Evolutionary conservation across 2,329 filamentous ascomycete species (phyloP), one percentile per base, ranked within the genome.

Genomic region (Leptosphaerulina australis): DNA sequence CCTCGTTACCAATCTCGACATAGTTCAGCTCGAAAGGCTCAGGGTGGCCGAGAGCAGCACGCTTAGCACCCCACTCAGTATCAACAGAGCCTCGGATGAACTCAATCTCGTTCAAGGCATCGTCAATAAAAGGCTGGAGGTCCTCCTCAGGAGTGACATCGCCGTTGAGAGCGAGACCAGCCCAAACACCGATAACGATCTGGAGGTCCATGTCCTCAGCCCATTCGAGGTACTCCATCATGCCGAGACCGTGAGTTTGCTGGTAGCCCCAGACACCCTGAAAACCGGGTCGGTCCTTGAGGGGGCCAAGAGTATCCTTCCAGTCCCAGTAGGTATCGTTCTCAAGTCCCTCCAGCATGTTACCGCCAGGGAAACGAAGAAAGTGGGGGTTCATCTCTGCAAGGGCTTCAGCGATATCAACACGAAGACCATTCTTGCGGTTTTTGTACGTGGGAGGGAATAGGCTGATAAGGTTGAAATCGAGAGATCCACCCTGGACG

Each of bases 371-470:
- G 54, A 81, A 80, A 2, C 79, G 74, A 7, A 81, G 69, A 62
- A 81, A 79, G 52, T 65, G 71, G 6, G 77, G 71, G 35, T 73
- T 73, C 52, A 77, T 64, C 33, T 70, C 74, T 22, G 67, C 66
- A 34, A 78, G 68, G 12, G 75, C 74, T 52, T 82, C 71, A 37
- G 77, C 78, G 34, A 82, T 68, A 47, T 82, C 80, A 26, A 74
- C 67, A 7, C 79, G 72, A 31, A 81, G 64, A 14, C 80, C 80
- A 58, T 83, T 82, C 43, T 74, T 73, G 14, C 79, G 72, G 52
- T 76, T 62, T 41, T 81, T 81, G 74, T 78, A 83, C 0, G 80
- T 83, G 4, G 79, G 79, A 2, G 79, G 79, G 66, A 82, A 83
- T 28, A 83, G 63, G 39, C 76, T 79, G 52, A 83, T 77, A 14